Conservation (phyloP, 805 yeast genomes). For the Metschnikowia colocasiae region DNA sequence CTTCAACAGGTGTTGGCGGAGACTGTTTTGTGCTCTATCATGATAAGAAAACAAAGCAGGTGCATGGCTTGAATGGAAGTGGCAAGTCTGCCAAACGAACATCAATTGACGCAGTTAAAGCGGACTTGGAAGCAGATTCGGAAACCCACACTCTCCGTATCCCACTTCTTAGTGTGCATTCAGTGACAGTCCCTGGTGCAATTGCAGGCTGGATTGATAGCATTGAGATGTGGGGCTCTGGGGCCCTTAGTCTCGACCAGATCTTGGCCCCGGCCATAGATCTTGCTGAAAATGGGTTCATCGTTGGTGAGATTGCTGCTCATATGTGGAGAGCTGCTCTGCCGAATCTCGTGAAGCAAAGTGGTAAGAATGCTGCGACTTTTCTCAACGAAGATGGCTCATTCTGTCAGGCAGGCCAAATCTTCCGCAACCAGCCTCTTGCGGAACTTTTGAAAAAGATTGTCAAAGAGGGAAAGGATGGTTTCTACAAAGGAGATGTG, state of each 20-base stretch:
- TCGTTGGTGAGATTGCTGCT: conserved; percentile 59
- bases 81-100: conserved; percentile 61
- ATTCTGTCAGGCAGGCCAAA: conserved; percentile 28
- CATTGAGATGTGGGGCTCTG: conserved; percentile 67
- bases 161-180: conserved; percentile 49
- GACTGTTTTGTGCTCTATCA: conserved; percentile 65
- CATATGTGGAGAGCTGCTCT: conserved; percentile 44
- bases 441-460: conserved; percentile 52
- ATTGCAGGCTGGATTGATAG: conserved; percentile 79
- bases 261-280: conserved; percentile 63
- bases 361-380: conserved; percentile 24
- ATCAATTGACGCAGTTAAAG: conserved; percentile 45
- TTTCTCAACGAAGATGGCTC: conserved; percentile 16
- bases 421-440: conserved; percentile 46
- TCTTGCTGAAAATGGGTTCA: conserved; percentile 65
- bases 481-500: conserved; percentile 66
- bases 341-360: conserved; percentile 35
- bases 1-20: conserved; percentile 64
- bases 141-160: conserved; percentile 34
- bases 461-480: conserved; percentile 57
- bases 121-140: conserved; percentile 19
- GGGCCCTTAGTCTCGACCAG: conserved; percentile 55
- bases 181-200: conserved; percentile 75
- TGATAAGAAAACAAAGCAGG: conserved; percentile 42
- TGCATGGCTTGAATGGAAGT: conserved; percentile 69